phyloP scores from a whole-genome alignment of 2,329 filamentous ascomycete species.

The Sclerotiophoma versabilis region DNA sequence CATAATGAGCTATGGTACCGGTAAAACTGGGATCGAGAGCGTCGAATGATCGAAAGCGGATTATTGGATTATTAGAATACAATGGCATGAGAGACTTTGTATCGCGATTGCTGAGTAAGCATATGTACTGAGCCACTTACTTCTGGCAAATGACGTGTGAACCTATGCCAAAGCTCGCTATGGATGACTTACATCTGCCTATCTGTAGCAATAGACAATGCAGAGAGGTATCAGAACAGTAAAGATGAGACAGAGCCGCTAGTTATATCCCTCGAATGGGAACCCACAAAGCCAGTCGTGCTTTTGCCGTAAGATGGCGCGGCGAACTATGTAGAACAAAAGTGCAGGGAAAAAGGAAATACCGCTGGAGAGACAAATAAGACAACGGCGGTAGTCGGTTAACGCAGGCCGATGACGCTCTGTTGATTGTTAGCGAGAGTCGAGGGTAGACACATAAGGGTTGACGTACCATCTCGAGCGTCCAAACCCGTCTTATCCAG shows the following conservation, averaged over 20 bases:
- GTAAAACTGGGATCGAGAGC: background rate
- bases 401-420: conserved; percentile 88
- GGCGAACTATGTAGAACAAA: background rate
- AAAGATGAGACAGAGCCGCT: conserved; percentile 19
- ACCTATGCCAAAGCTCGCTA: conserved; percentile 18
- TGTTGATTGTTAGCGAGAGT: conserved; percentile 38
- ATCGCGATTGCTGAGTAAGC: conserved; percentile 15
- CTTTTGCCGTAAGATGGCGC: conserved; percentile 9
- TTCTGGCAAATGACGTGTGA: conserved; percentile 10
- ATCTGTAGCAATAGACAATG: conserved; percentile 16
- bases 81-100: conserved; percentile 3
- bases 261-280: conserved; percentile 13
- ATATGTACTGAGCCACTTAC: conserved; percentile 16
- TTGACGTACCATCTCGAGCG: conserved; percentile 80
- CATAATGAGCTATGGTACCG: background rate
- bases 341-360: background rate
- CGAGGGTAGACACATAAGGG: background rate
- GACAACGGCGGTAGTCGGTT: conserved; percentile 27
- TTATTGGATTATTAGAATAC: conserved; percentile 7
- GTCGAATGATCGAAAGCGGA: background rate
- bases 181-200: conserved; percentile 15
- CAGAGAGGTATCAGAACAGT: conserved; percentile 22
- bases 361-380: conserved; percentile 7
- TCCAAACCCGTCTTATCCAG: conserved; percentile 98
- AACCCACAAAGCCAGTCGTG: conserved; percentile 15